These are phyloP conservation scores for Syncephalastrum sp. DNA, from an alignment of 371 early-diverging fungal species.

Conservation along the genomic window DNA sequence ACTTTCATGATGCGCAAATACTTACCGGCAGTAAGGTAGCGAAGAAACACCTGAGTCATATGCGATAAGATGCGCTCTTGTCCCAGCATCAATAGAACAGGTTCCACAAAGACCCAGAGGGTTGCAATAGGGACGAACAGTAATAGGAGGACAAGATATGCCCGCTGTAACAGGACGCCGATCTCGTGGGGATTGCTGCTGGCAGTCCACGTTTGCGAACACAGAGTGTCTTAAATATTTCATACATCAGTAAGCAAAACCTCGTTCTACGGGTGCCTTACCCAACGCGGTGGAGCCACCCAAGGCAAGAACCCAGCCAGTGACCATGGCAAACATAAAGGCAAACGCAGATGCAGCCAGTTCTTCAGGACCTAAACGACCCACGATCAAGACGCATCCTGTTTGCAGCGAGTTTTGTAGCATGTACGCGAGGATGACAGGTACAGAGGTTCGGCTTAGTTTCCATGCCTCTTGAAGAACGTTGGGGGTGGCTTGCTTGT, in stretches of 20 bases:
- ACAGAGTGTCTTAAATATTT: slow-evolving; percentile 64
- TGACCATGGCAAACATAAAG: slow-evolving; percentile 81
- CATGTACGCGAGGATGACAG: slow-evolving; percentile 59
- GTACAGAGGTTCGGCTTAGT: slow-evolving; percentile 14
- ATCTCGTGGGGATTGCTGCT: slow-evolving; percentile 64
- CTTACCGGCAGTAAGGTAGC: background rate
- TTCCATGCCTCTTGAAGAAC: slow-evolving; percentile 2
- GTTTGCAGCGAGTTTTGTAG: slow-evolving; percentile 65
- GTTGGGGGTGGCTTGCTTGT: too few relatives aligned
- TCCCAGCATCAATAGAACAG: slow-evolving; percentile 39
- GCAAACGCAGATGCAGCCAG: slow-evolving; percentile 77
- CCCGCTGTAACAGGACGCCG: slow-evolving; percentile 83
- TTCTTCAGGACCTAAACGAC: slow-evolving; percentile 65
- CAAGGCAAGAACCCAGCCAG: slow-evolving; percentile 74
- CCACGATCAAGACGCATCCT: slow-evolving; percentile 58
- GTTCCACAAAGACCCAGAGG: slow-evolving; percentile 72
- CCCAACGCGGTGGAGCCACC: slow-evolving; percentile 76
- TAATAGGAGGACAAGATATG: slow-evolving; percentile 63
- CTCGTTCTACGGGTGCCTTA: slow-evolving; percentile 28
- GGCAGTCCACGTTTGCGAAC: slow-evolving; percentile 82
- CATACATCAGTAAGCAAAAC: too few relatives aligned
- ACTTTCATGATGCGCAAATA: background rate
- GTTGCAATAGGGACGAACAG: slow-evolving; percentile 70
- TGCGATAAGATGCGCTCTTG: slow-evolving; percentile 41
- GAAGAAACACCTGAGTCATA: slow-evolving; percentile 24